These are phyloP conservation scores for Edaphochlamys debaryana DNA, from an alignment of 139 green algal species.

Conservation along the genomic window DNA sequence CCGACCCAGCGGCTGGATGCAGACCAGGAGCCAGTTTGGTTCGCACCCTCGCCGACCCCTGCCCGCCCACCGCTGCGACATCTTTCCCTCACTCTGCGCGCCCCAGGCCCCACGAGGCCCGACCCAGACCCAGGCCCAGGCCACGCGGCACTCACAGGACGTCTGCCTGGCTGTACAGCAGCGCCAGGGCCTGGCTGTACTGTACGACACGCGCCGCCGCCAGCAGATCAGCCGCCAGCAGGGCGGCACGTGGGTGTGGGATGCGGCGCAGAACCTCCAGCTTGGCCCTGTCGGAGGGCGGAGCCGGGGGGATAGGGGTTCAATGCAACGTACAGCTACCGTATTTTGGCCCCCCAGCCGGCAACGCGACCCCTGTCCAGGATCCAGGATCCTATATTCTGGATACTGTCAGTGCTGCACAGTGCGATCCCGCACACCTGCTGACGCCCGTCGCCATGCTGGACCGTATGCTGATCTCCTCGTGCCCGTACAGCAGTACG, in stretches of 20 bases:
- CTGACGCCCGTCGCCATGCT: background rate
- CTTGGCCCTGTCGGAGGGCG: constrained; percentile 4
- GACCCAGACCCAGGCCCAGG: too few species aligned
- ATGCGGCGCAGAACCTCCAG: constrained; percentile 31
- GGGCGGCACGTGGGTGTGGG: background rate
- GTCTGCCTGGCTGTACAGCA: background rate
- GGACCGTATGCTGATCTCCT: background rate
- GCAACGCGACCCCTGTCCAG: too few species aligned
- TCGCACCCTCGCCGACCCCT: too few species aligned
- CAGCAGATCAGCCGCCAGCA: constrained; percentile 21
- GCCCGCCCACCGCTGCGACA: too few species aligned
- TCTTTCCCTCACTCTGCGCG: too few species aligned
- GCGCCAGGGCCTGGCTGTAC: background rate
- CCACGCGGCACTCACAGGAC: constrained; percentile 8
- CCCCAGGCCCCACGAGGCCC: too few species aligned
- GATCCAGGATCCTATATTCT: too few species aligned
- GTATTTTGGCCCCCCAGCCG: too few species aligned
- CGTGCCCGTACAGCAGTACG: constrained; percentile 8
- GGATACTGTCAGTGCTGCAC: too few species aligned
- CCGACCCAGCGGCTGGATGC: too few species aligned
- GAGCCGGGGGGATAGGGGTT: background rate
- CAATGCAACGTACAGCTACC: too few species aligned
- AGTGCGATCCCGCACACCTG: background rate
- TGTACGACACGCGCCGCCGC: background rate
- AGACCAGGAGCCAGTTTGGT: too few species aligned